Percentiles rank a stretch among this genome's conserved stretches.
phyloP scores from a whole-genome alignment of 805 yeast genomes.

The Komagataella phaffii region DNA sequence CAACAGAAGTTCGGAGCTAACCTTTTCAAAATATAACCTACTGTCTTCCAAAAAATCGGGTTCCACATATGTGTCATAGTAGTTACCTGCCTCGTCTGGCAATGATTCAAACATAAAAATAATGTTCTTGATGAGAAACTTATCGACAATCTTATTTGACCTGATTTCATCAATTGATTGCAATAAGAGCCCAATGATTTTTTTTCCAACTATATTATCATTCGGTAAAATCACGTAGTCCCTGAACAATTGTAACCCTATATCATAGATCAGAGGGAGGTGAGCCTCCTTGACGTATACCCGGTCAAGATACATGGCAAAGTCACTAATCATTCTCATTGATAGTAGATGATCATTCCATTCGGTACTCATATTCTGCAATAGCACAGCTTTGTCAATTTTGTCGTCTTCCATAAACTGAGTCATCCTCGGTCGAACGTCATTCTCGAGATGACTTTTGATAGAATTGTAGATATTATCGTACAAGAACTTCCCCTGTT shows the following conservation, averaged over 20 bases:
- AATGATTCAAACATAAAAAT: slow-evolving; percentile 63
- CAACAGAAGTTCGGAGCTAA: slow-evolving; percentile 30
- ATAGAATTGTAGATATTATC: slow-evolving; percentile 41
- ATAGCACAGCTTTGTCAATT: slow-evolving; percentile 12
- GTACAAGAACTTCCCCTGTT: slow-evolving; percentile 52
- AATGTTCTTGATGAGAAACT: slow-evolving; percentile 43
- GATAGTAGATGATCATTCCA: slow-evolving; percentile 68
- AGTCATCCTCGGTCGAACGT: slow-evolving; percentile 9
- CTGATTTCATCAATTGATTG: slow-evolving; percentile 45
- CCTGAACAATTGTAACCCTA: slow-evolving; percentile 58
- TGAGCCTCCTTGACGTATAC: slow-evolving; percentile 65
- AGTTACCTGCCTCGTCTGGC: slow-evolving; percentile 31
- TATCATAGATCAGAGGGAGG: slow-evolving; percentile 53
- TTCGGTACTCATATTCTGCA: slow-evolving; percentile 21
- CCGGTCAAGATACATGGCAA: slow-evolving; percentile 75
- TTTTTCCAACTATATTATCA: slow-evolving; percentile 34
- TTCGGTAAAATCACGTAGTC: slow-evolving; percentile 40
- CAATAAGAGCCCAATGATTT: slow-evolving; percentile 34
- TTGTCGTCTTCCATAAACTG: slow-evolving; percentile 5
- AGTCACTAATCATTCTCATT: slow-evolving; percentile 73
- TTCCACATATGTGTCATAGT: slow-evolving; percentile 53
- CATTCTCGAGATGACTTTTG: slow-evolving; percentile 26
- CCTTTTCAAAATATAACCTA: slow-evolving; percentile 35
- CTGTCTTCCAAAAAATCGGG: slow-evolving; percentile 45
- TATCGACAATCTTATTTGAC: slow-evolving; percentile 38